Base-by-base conservation (phyloP, 805 yeast species). In the Nakazawaea ishiwadae region DNA sequence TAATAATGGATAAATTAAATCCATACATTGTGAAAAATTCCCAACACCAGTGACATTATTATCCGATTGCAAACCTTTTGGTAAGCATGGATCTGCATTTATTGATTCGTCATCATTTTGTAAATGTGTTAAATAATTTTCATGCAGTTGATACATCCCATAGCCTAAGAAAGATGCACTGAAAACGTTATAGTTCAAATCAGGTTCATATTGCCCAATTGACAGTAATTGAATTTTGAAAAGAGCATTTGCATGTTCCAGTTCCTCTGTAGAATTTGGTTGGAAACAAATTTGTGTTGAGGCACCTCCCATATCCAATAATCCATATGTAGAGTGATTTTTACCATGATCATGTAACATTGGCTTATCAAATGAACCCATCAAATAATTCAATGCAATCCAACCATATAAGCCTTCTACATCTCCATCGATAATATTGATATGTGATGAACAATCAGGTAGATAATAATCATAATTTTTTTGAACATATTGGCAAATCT, bases 381-480 rank as follows among this genome's bases (percentile, higher is more conserved):
- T 63, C 46, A 77, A 53, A 39, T 76, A 77, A 52, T 81, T 82
- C 19, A 80, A 55, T 0, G 84, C 71, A 7, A 81, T 58, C 88
- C 88, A 82, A 2, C 82, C 80, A 49, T 77, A 78, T 10, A 81
- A 46, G 0, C 87, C 88, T 54, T 82, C 88, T 3, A 68, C 58
- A 46, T 79, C 83, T 0, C 87, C 88, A 44, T 76, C 77, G 6
- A 82, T 71, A 10, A 77, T 67, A 46, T 75, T 75, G 16, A 81
- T 62, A 53, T 81, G 88, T 2, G 75, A 57, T 3, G 56, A 51
- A 56, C 88, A 82, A 49, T 79, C 84, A 2, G 85, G 84, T 11
- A 82, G 46, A 50, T 60, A 77, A 47, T 78, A 77, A 28, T 69
- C 66, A 1, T 78, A 71, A 28, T 75, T 62, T 10, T 49, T 40